These are phyloP conservation scores for Oryza brachyantha DNA, from an alignment of 176 grass and related monocot genomes.

Conservation along the genomic window DNA sequence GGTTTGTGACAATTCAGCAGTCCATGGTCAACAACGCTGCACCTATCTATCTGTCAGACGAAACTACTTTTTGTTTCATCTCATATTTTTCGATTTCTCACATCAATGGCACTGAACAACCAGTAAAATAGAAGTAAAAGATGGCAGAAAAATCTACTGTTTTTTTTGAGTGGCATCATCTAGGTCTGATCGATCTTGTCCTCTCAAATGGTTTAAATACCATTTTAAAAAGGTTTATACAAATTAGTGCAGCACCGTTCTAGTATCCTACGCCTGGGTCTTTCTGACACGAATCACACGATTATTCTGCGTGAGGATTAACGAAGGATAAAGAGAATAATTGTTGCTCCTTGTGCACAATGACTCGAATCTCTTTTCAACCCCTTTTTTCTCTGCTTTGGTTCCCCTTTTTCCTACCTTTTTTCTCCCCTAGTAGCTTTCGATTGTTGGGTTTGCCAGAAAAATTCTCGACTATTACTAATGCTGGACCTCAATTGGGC, in stretches of 20 bases:
- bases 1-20: slow-evolving; percentile 11
- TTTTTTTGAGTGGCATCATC: neutral
- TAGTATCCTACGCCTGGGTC: too few species aligned
- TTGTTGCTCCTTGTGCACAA: neutral
- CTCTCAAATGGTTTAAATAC: neutral
- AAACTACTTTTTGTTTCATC: slow-evolving; percentile 7
- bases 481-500: neutral
- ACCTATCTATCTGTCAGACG: neutral
- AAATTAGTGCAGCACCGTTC: neutral
- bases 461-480: neutral
- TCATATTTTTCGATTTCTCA: neutral
- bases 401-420: neutral
- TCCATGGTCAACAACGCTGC: neutral
- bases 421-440: neutral
- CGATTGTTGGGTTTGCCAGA: neutral
- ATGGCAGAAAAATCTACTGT: neutral
- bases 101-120: neutral
- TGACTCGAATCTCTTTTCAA: neutral
- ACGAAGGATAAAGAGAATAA: neutral
- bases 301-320: neutral
- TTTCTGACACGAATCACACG: too few species aligned
- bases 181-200: neutral
- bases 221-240: too few species aligned
- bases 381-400: neutral
- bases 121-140: too few species aligned